Evolutionary conservation across 768 basidiomycete species (phyloP), one percentile per base, ranked within the genome.

Genomic region (Pleurotus sapidus): DNA sequence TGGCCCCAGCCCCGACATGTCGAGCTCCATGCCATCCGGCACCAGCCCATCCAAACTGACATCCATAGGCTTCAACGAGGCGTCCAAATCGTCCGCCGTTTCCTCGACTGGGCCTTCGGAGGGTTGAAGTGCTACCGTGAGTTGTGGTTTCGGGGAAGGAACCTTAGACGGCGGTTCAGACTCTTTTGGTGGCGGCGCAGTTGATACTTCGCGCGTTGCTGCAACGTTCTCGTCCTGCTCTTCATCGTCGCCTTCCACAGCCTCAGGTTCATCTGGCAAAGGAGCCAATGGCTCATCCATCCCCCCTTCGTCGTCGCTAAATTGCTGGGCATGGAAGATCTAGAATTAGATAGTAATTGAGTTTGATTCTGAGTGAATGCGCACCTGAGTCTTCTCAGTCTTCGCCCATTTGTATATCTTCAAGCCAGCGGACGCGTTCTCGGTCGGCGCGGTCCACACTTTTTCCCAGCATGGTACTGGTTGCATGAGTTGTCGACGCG

Each of bases 401-500:
- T 86, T 88, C 9, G 88, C 82, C 91, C 91, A 93, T 67, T 86
- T 87, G 65, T 79, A 82, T 20, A 91, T 77, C 65, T 84, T 87
- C 48, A 93, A 71, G 18, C 81, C 81, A 23, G 82, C 69, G 15
- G 82, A 64, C 20, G 81, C 73, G 55, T 75, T 76, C 57, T 86
- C 86, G 37, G 20, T 43, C 11, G 87, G 82, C 11, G 77, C 69
- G 9, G 82, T 76, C 89, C 89, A 90, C 37, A 78, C 75, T 72
- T 87, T 89, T 72, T 93, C 90, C 91, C 91, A 94, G 61, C 86
- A 89, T 24, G 79, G 82, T n/a, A 93, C 91, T 5, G 91, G 91
- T 65, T 90, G 89, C 88, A 93, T 91, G n/a, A 92, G 77, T 70
- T 91, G 88, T 58, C 90, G 81, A 39, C 90, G 81, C 34, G 90